phyloP scores from a whole-genome alignment of 148 eudicot species.

The Tetragonia tetragonoides region DNA sequence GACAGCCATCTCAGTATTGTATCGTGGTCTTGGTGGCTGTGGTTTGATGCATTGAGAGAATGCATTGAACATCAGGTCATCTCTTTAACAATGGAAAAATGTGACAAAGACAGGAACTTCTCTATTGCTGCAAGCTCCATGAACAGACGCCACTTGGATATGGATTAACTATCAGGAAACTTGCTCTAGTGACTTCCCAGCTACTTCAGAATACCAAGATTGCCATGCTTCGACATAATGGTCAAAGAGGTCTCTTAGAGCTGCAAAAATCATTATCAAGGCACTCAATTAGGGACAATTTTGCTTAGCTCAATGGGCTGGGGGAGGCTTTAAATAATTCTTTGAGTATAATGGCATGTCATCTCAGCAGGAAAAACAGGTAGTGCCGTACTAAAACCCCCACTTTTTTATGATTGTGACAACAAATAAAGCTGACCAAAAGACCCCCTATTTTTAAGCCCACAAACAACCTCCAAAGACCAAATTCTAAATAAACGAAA shows the following conservation, averaged over 20 bases:
- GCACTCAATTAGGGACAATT: slow-evolving; percentile 5
- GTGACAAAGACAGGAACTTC: neutral
- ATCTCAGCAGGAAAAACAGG: neutral
- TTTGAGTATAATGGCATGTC: neutral
- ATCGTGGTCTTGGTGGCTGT: neutral
- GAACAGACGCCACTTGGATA: neutral
- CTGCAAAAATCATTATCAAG: slow-evolving; percentile 44
- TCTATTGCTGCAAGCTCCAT: neutral
- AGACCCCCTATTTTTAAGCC: too few species aligned
- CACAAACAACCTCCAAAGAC: neutral
- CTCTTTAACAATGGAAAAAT: neutral
- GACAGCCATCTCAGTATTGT: neutral
- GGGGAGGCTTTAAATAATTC: neutral
- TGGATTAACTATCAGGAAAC: slow-evolving; percentile 32
- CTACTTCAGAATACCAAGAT: slow-evolving; percentile 83
- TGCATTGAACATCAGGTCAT: slow-evolving; percentile 35
- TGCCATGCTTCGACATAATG: slow-evolving; percentile 90
- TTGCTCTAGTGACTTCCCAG: slow-evolving; percentile 52
- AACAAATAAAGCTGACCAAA: too few species aligned
- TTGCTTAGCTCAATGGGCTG: neutral
- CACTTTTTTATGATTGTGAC: too few species aligned
- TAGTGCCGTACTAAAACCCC: too few species aligned
- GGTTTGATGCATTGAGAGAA: slow-evolving; percentile 33
- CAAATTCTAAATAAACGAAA: neutral
- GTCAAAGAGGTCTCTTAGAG: slow-evolving; percentile 66